Conservation (phyloP, 2,329 filamentous ascomycete species). For the Triangularia setosa region DNA sequence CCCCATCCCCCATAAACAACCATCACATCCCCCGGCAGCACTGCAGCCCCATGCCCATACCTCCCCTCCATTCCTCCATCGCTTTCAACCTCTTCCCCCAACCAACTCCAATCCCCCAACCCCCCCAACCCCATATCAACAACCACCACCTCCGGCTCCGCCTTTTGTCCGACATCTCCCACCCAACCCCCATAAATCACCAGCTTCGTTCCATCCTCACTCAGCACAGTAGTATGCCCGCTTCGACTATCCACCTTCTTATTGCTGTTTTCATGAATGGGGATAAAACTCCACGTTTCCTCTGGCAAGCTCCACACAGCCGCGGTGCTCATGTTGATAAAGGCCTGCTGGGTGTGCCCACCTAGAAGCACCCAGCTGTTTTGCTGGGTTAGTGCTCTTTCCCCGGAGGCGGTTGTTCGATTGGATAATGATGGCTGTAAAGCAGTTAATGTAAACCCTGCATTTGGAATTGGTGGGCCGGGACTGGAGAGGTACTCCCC, state of each 20-base stretch:
- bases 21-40: constrained; percentile 65
- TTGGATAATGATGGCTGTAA: constrained; percentile 68
- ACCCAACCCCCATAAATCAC: constrained; percentile 90
- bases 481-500: not conserved
- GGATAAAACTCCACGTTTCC: constrained; percentile 78
- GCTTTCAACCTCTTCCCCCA: constrained; percentile 41
- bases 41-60: constrained; percentile 60
- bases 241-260: constrained; percentile 70
- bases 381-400: constrained; percentile 55
- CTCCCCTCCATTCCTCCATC: constrained; percentile 37
- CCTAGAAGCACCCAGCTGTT: constrained; percentile 78
- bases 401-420: constrained; percentile 48
- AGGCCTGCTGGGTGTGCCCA: constrained; percentile 77
- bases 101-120: constrained; percentile 73
- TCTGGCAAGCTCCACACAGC: constrained; percentile 85
- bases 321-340: constrained; percentile 91
- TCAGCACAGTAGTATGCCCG: constrained; percentile 81
- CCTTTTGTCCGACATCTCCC: constrained; percentile 70
- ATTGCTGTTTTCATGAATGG: constrained; percentile 40
- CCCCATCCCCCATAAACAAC: constrained; percentile 62
- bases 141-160: constrained; percentile 75
- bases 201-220: constrained; percentile 71
- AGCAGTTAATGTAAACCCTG: constrained; percentile 79
- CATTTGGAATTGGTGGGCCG: constrained; percentile 53
- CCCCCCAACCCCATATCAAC: constrained; percentile 70